A percentile compares a stretch with the other conserved stretches of the same genome.
Conservation (phyloP, 768 basidiomycete species). For the Suillus alpinus region DNA sequence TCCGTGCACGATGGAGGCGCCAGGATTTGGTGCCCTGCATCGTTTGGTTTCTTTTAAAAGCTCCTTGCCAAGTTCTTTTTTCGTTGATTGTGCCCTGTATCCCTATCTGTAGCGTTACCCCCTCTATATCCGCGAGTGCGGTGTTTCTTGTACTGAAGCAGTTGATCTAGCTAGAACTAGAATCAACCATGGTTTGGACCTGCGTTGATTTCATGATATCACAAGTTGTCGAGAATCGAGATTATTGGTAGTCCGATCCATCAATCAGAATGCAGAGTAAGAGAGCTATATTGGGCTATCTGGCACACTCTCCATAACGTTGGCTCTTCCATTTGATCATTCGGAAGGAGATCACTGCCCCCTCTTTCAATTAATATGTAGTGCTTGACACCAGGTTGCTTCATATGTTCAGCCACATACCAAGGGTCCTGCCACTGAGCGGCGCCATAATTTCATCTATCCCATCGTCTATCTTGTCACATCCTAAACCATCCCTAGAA, state of each 20-base stretch:
- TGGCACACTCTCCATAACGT: not conserved
- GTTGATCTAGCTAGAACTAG: conserved; percentile 13
- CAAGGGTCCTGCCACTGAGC: conserved; percentile 1
- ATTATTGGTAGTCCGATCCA: not conserved
- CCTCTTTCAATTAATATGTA: not conserved
- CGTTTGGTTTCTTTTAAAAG: conserved; percentile 10
- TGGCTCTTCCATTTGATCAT: not conserved
- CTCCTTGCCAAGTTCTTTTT: conserved; percentile 12
- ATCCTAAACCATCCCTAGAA: not conserved
- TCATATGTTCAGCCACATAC: not conserved
- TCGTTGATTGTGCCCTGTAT: conserved; percentile 9
- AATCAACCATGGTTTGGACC: conserved; percentile 3
- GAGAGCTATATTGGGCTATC: not conserved
- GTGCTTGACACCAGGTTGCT: not conserved
- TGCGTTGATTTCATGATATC: not conserved
- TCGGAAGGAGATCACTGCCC: not conserved
- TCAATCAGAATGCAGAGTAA: not conserved
- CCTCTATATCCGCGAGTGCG: conserved; percentile 20
- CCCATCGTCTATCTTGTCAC: conserved; percentile 1
- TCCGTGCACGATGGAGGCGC: conserved; percentile 13
- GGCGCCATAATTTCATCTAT: conserved; percentile 2
- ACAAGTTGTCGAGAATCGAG: not conserved
- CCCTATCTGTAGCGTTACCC: conserved; percentile 9
- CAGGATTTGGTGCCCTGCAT: not conserved
- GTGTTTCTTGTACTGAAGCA: conserved; percentile 7